Evolutionary conservation across 345 rosid genomes (phyloP), one percentile per base, ranked within the genome.

Genomic region (Boechera retrofracta): DNA sequence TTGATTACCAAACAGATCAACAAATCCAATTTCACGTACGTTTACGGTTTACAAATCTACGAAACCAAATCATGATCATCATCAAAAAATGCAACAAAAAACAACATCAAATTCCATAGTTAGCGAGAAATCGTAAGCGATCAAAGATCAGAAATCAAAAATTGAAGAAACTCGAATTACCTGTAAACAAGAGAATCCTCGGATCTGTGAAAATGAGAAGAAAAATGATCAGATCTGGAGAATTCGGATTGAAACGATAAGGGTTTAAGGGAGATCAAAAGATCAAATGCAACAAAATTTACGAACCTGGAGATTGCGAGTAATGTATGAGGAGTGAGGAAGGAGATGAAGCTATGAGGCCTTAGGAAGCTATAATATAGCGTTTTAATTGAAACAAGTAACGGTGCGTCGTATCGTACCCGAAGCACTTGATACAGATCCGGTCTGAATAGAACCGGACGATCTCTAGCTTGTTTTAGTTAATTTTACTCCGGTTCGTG

Each of bases 271-370:
- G 79, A 68, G 69, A 76, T 62, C 80, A 62, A 53, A 31, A 6
- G 48, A 29, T 18, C 31, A 21, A 76, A 76, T 68, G 74, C 56
- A 24, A 52, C 31, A 10, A 4, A 35, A 6, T n/a, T 60, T 16
- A 76, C 75, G 39, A 69, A 61, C 80, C 75, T 76, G 70, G 47
- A 61, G 74, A 47, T 51, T 39, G 42, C 31, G 68, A 67, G 61
- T 65, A 15, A 15, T 10, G 49, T 45, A 45, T 15, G 53, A 52
- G 70, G 41, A 36, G 41, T 53, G 70, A 55, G 2, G 70, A 51
- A 61, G 64, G 39, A 48, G 41, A 36, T 13, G 24, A 38, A 52
- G 55, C 24, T 18, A 39, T 36, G 72, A 31, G 9, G 29, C 29
- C 51, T 56, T 10, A 44, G 53, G 57, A 51, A 21, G 28, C 6